Percentiles rank a stretch among this genome's conserved stretches.
Evolutionary conservation across 176 grass and related monocot genomes (phyloP).

Genomic region (Musa beccarii): DNA sequence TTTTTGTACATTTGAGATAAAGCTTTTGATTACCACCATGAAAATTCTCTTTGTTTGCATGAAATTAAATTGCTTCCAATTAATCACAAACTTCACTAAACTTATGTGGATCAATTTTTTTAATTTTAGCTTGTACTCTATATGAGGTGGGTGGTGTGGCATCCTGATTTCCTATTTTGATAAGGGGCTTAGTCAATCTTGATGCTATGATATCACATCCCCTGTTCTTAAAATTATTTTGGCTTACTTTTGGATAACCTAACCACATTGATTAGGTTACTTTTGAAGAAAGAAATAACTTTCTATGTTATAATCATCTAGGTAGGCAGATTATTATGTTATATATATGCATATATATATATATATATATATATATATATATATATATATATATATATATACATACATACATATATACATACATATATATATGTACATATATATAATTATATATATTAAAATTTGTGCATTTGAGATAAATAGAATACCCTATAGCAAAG

Average conservation of each 20-base stretch:
- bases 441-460: background rate
- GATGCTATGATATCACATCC: background rate
- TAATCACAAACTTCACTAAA: background rate
- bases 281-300: background rate
- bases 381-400: no score
- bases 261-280: background rate
- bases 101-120: no score
- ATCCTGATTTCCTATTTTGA: no score
- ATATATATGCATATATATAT: background rate
- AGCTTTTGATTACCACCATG: background rate
- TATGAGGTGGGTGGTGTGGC: no score
- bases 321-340: no score
- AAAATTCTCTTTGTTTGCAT: background rate
- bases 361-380: no score
- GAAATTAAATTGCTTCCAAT: background rate
- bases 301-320: no score
- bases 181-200: no score
- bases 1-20: background rate
- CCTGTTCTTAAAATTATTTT: background rate
- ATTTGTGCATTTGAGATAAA: background rate
- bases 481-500: background rate
- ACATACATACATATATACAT: no score
- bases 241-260: background rate
- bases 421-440: no score
- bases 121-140: background rate